Evolutionary conservation across 495 filamentous ascomycete species (phyloP).

Genomic region (Entonaema liquescens): DNA sequence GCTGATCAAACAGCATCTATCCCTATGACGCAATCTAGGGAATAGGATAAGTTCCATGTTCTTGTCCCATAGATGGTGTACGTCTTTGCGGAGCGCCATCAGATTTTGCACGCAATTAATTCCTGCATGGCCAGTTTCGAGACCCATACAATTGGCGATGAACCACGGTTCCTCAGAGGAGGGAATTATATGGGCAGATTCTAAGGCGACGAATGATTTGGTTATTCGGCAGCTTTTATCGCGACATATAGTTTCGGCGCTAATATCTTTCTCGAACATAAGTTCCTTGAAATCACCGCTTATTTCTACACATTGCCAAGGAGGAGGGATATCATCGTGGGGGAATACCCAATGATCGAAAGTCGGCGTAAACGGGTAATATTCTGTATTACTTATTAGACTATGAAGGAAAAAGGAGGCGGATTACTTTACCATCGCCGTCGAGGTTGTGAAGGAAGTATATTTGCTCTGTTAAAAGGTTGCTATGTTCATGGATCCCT

Average conservation of each 20-base stretch:
- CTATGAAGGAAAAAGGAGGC: not conserved
- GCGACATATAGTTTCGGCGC: not conserved
- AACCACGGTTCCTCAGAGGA: not conserved
- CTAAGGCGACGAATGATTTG: not conserved
- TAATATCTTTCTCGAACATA: no score
- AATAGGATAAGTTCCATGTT: not conserved
- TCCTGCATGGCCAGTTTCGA: not conserved
- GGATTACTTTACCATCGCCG: not conserved
- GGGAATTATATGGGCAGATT: conserved; percentile 9
- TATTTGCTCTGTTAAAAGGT: not conserved
- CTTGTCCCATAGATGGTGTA: not conserved
- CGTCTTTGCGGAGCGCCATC: conserved; percentile 1
- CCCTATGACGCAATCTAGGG: not conserved
- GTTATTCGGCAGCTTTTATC: conserved; percentile 12
- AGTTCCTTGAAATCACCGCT: not conserved
- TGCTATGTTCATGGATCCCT: not conserved
- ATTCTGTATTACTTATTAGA: not conserved
- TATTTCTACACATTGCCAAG: not conserved
- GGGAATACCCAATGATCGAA: conserved; percentile 22
- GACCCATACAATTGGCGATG: not conserved
- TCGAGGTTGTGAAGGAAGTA: not conserved
- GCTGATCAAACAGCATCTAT: not conserved
- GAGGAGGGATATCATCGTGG: conserved; percentile 3
- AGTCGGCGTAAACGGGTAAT: conserved; percentile 12
- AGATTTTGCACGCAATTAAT: not conserved